These are phyloP conservation scores for Suillus luteus DNA, from an alignment of 768 basidiomycete species.

Conservation along the genomic window DNA sequence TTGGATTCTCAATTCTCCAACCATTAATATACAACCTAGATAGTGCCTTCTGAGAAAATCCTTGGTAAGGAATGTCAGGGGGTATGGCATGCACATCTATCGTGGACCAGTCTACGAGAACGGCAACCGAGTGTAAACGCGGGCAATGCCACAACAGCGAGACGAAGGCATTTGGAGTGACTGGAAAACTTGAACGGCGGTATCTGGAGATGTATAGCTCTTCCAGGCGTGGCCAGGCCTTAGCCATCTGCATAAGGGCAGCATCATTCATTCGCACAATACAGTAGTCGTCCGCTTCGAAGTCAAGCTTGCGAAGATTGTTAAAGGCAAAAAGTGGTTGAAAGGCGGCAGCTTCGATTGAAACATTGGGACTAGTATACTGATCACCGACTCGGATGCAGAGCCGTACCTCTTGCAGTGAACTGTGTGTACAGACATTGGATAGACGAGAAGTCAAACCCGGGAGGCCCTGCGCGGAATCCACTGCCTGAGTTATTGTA, in stretches of 20 bases:
- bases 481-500: neutral
- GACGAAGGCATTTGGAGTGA: neutral
- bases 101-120: conserved; percentile 1
- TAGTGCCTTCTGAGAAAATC: conserved; percentile 4
- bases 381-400: neutral
- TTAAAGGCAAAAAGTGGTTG: neutral
- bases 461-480: neutral
- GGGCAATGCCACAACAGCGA: conserved; percentile 6
- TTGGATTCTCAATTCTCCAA: neutral
- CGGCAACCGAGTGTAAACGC: neutral
- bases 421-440: neutral
- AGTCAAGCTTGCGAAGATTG: conserved; percentile 2
- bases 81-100: neutral
- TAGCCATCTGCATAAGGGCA: conserved; percentile 3
- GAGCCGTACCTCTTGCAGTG: neutral
- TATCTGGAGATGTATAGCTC: neutral
- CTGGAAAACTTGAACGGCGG: neutral
- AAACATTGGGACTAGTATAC: accelerated
- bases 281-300: neutral
- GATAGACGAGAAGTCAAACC: neutral
- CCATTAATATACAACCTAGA: neutral
- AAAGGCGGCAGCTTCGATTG: neutral
- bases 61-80: conserved; percentile 5
- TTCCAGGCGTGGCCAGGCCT: neutral
- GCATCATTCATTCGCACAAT: neutral